A percentile compares a stretch with the other conserved stretches of the same genome.
phyloP scores from a whole-genome alignment of 805 yeast species.

The Kodamaea hsintzibuensis region DNA sequence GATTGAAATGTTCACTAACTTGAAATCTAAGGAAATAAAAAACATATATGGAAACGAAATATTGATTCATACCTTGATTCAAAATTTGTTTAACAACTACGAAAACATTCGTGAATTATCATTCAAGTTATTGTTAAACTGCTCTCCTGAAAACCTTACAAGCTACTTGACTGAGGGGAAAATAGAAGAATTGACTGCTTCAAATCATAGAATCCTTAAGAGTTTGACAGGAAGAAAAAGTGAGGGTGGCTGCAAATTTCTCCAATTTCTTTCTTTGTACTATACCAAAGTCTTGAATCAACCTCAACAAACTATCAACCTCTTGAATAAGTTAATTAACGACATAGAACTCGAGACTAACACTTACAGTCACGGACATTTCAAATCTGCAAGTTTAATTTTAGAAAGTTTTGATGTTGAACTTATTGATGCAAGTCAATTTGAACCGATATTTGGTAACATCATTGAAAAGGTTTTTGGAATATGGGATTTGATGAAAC shows the following conservation, averaged over 20 bases:
- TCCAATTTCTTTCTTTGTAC: constrained; percentile 47
- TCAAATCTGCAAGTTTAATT: constrained; percentile 31
- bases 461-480: constrained; percentile 22
- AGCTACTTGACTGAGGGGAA: not conserved
- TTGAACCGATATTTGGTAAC: constrained; percentile 9
- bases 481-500: constrained; percentile 48
- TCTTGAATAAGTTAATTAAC: constrained; percentile 6
- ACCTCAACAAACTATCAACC: constrained; percentile 6
- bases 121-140: constrained; percentile 38
- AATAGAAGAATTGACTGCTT: not conserved
- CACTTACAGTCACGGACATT: constrained; percentile 61
- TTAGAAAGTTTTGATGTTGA: not conserved
- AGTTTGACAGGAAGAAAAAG: constrained; percentile 60
- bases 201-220: constrained; percentile 21
- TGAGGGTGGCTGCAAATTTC: constrained; percentile 76
- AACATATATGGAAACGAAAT: constrained; percentile 4
- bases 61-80: constrained; percentile 52
- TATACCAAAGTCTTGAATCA: constrained; percentile 3
- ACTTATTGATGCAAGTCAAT: not conserved
- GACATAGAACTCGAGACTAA: constrained; percentile 1
- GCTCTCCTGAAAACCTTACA: not conserved
- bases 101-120: constrained; percentile 65
- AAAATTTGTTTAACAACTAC: constrained; percentile 66
- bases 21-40: constrained; percentile 9
- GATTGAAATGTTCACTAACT: constrained; percentile 8